Evolutionary conservation across 257 asterid species (phyloP).

Genomic region (Salvia miltiorrhiza): DNA sequence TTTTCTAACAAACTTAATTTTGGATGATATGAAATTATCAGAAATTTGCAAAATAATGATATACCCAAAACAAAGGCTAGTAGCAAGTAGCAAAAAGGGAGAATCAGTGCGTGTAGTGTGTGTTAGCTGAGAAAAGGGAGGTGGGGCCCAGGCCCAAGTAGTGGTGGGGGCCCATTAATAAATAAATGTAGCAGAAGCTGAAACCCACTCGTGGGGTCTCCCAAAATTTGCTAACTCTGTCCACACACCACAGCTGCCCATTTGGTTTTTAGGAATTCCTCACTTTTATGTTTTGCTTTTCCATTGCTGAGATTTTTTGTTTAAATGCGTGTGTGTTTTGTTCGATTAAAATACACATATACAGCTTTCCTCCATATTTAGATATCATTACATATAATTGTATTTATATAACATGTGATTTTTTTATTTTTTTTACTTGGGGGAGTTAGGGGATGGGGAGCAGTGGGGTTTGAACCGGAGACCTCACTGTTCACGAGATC

Average conservation of each 20-base stretch:
- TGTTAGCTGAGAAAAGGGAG: conserved; percentile 11
- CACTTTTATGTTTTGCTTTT: background rate
- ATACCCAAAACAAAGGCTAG: background rate
- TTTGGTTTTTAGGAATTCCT: background rate
- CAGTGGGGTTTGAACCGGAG: no score
- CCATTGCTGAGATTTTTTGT: background rate
- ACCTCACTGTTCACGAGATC: no score
- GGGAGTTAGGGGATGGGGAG: no score
- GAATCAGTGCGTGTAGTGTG: conserved; percentile 16
- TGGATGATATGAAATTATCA: background rate
- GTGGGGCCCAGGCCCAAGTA: conserved; percentile 25
- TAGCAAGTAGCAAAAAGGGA: background rate
- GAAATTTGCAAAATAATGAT: background rate
- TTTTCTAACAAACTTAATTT: no score
- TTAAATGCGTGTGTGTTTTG: no score
- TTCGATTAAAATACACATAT: background rate
- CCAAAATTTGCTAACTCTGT: conserved; percentile 6
- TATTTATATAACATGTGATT: no score
- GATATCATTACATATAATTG: background rate
- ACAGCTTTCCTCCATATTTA: background rate
- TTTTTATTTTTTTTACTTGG: no score
- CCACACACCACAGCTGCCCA: conserved; percentile 7
- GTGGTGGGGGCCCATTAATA: conserved; percentile 30
- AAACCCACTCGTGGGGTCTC: conserved; percentile 51
- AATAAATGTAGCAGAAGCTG: conserved; percentile 25